Base-by-base conservation (phyloP, 371 early-diverging fungal species). In the Apophysomyces ossiformis region DNA sequence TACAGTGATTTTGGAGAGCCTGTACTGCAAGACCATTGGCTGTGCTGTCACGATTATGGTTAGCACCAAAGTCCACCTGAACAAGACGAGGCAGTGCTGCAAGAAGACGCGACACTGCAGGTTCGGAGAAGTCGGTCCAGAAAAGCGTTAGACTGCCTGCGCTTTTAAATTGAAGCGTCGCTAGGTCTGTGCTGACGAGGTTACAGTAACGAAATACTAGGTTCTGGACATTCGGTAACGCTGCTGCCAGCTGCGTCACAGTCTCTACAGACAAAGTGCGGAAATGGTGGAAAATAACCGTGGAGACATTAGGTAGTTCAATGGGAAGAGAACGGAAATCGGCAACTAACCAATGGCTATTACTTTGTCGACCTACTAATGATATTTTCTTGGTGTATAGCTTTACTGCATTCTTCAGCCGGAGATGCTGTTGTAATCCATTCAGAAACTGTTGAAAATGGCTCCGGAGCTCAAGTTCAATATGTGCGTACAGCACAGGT, bases 71-170 rank as follows among this genome's bases (percentile, higher is more conserved):
- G 21, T 58, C 26, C 36, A 77, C 60, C 13, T 56, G 38, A 26
- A 21, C 66, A 13, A 83, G 54, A 13, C 65, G 36, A 7, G 83
- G 83, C 8, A 74, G 54, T 9, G 38, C 35, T 5, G 46, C 32
- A 5, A 75, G 63, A 0, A 83, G 69, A 9, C 71, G 64, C n/a
- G 58, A 26, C 13, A 78, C 68, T 15, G 79, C 75, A 26, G 68
- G 62, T 5, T 64, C 45, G 5, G 77, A 67, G 61, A 83, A 81
- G 41, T 83, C 81, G 12, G 83, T 83, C 83, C 83, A 83, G 4
- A 67, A 36, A 4, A 77, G 61, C 37, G 64, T 59, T 1, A 83
- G 59, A 32, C 61, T 36, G 18, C 47, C 65, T 36, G 54, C 44
- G 36, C 41, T 59, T 56, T 60, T 13, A 41, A 67, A 36, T 26